Evolutionary conservation across 768 basidiomycete genomes (phyloP), one percentile per base, ranked within the genome.

Genomic region (Mycena rosella): DNA sequence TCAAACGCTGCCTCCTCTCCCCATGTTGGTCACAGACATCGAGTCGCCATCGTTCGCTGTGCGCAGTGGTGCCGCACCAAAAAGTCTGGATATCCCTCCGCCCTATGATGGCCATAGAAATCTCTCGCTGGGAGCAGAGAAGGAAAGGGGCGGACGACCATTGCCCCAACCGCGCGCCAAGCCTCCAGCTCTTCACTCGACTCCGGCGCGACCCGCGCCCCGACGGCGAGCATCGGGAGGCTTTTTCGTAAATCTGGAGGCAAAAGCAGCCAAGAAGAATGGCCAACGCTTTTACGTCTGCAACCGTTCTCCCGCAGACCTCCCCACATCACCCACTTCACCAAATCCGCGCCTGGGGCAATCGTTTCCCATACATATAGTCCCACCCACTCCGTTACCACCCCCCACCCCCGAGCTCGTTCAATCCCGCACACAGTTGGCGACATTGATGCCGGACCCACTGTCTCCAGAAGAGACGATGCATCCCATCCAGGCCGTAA

Each of bases 211-310:
- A 20, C 44, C 18, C 22, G 7, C 20, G 34, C 62, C 36, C 3
- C 62, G 61, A 47, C 60, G 67, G 26, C 66, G 66, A 26, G 60
- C 51, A 11, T 68, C 67, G 26, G 67, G 67, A 1, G 61, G 67
- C 32, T 29, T 2, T 10, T 52, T 68, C 20, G 59, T 53, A 18
- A 2, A 54, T 22, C 8, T 18, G n/a, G n/a, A 11, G 15, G 17
- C 51, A 24, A 44, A 26, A 29, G 59, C 58, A 0, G 29, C 47
- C 34, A 57, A 26, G n/a, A 51, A 44, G 11, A 60, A 60, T 29
- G 8, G 54, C 30, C 27, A 22, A 20, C 17, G 9, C 40, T 59
- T 63, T 18, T 51, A 30, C 38, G 42, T 68, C 34, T 57, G 48
- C 24, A 68, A 68, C 44, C n/a, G n/a, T n/a, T n/a, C n/a, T n/a